phyloP scores from a whole-genome alignment of 208 protist genomes.

The Crithidia sp. region DNA sequence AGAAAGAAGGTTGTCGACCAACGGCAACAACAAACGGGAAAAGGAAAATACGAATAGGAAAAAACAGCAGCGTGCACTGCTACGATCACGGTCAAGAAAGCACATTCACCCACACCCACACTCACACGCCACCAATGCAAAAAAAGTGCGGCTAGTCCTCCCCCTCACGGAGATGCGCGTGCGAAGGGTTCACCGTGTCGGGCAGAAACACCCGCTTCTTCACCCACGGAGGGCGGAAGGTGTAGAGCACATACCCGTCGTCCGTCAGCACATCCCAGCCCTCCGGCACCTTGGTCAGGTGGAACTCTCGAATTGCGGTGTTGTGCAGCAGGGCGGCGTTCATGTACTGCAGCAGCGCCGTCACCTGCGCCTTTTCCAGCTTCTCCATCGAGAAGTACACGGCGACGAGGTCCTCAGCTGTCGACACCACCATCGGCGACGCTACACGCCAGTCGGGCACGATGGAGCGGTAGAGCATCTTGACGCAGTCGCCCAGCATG shows the following conservation, averaged over 20 bases:
- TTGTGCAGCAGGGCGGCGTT: conserved; percentile 67
- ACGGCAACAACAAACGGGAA: background rate
- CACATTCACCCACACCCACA: too few relatives aligned
- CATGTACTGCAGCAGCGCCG: conserved; percentile 84
- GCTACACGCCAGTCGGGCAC: conserved; percentile 74
- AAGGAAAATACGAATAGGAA: conserved; percentile 1
- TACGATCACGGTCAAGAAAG: background rate
- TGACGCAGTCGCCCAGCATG: conserved; percentile 83
- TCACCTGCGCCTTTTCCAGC: conserved; percentile 46
- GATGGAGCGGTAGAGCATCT: conserved; percentile 68
- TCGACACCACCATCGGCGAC: conserved; percentile 79
- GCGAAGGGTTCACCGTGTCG: conserved; percentile 40
- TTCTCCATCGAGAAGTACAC: conserved; percentile 73
- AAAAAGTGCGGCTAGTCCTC: conserved; percentile 3
- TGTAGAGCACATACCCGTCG: conserved; percentile 88
- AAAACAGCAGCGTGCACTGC: background rate
- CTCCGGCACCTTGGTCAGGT: conserved; percentile 76
- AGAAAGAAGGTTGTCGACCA: background rate
- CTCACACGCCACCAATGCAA: too few relatives aligned
- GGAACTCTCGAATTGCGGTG: conserved; percentile 61
- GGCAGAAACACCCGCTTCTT: conserved; percentile 67
- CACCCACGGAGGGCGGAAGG: conserved; percentile 89
- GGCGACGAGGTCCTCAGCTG: conserved; percentile 89
- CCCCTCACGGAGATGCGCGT: conserved; percentile 30
- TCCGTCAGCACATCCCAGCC: conserved; percentile 87